A percentile compares a stretch with the other conserved stretches of the same genome.
phyloP scores from a whole-genome alignment of 2,329 filamentous ascomycete species.

The Xylaria sp. region DNA sequence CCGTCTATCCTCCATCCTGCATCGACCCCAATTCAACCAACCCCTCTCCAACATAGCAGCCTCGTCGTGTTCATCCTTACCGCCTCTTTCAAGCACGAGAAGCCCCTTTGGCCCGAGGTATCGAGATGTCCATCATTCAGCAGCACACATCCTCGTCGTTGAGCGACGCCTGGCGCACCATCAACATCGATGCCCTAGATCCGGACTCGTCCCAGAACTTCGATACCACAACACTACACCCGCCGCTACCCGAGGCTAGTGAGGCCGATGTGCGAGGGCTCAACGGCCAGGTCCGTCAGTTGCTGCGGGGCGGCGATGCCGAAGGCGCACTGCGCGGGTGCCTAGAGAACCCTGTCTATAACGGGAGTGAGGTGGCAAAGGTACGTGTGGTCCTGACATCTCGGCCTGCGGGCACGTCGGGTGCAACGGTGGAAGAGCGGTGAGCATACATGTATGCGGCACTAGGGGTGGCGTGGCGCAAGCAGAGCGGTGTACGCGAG shows the following conservation, averaged over 20 bases:
- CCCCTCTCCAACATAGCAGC: background rate
- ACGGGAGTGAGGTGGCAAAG: conserved; percentile 63
- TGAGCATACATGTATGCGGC: conserved; percentile 13
- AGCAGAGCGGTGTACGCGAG: conserved; percentile 20
- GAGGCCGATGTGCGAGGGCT: conserved; percentile 80
- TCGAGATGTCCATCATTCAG: conserved; percentile 68
- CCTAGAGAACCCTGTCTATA: conserved; percentile 83
- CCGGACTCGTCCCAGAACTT: conserved; percentile 93
- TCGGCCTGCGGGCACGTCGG: conserved; percentile 9
- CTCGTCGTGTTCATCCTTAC: conserved; percentile 5
- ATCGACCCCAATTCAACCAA: conserved; percentile 21
- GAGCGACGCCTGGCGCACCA: conserved; percentile 77
- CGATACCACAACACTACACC: conserved; percentile 81
- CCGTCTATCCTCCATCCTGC: background rate
- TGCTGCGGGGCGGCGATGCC: conserved; percentile 83
- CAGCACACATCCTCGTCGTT: conserved; percentile 66
- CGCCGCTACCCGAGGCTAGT: conserved; percentile 73
- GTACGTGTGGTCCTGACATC: conserved; percentile 43
- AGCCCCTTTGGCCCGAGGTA: background rate
- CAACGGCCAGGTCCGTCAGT: conserved; percentile 81
- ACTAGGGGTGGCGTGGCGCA: conserved; percentile 11
- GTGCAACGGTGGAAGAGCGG: conserved; percentile 18
- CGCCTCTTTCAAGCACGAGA: conserved; percentile 2
- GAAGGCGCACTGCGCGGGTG: conserved; percentile 86
- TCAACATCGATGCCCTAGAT: conserved; percentile 91